Evolutionary conservation across 2,329 filamentous ascomycete genomes (phyloP), one percentile per base, ranked within the genome.

Genomic region (Xenoacremonium recifei): DNA sequence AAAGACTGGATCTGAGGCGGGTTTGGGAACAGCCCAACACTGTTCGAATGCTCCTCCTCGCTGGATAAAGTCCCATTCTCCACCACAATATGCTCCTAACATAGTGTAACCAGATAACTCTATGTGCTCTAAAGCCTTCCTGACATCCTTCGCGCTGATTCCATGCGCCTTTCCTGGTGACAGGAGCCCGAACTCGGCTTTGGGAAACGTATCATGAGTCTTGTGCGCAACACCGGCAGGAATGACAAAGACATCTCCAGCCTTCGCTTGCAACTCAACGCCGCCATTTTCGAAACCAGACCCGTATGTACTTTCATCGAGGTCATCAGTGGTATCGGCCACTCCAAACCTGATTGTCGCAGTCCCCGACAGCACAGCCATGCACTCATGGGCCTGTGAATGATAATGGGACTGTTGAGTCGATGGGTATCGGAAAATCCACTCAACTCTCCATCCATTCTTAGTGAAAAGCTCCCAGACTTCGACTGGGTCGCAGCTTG

Each of bases 331-430:
- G 0, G 69, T 69, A 44, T 80, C 77, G 0, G 71, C 76, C 4
- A 72, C 75, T 3, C 78, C 77, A 43, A 80, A 78, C 3, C 76
- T 68, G 38, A 82, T 77, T 0, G 62, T 72, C 0, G 75, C 77
- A 0, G 61, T 64, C 3, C 77, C 77, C 0, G 73, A 72, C 0
- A 80, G 64, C 0, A 81, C 76, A 16, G 66, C 70, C 74, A 82
- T 80, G 55, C 70, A 73, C 60, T 83, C 79, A 51, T 82, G 79
- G 0, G 73, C 70, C 7, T 59, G 53, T 3, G 73, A 74, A 57
- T 82, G 79, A 51, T 80, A 82, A 58, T 82, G 79, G 0, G 77
- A 76, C 11, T 55, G 37, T 42, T 80, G 78, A 0, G 76, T 77
- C 5, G 63, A 59, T 1, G 75, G 73, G 57, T 82, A 83, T 25